Base-by-base conservation (phyloP, 2,329 filamentous ascomycete species). In the Pestalotiopsis sp. region DNA sequence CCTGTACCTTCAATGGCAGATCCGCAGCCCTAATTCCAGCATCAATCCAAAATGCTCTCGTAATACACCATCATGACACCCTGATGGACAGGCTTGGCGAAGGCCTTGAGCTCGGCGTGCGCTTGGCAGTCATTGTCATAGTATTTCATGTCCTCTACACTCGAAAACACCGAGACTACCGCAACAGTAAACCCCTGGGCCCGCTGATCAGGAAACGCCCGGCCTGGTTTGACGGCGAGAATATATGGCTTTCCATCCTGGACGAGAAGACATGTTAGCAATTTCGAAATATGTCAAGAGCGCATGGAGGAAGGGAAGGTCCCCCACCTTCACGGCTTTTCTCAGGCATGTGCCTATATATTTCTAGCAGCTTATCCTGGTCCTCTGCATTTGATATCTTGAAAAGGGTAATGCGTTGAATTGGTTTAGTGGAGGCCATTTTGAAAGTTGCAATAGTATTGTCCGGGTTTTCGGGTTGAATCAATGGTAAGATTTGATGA, bases 161-260 rank as follows among this genome's bases (percentile, higher is more conserved):
- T 84, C 11, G 81, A 80, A 71, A 89, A 89, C 2, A 81, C 81
- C 7, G 83, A 86, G 70, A 84, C 82, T 3, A 83, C 83, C 14
- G 82, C 79, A 64, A 89, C 66, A 20, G 83, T 88, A 77, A 81
- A 88, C 24, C 86, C 87, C 73, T 86, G 82, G 73, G 79, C 83
- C 24, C 86, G 82, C 2, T 82, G 78, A 68, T 88, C 85, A 17
- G 81, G 77, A 68, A 84, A 75, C 2, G 83, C 81, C 11, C 76
- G 74, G n/a, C 86, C 86, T 17, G 86, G 88, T 78, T 81, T 70
- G 71, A 88, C 81, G 67, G 83, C 83, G 59, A 89, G 78, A 71
- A 94, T 91, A 77, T 93, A 94, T 1, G 89, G 89, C 76, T 91
- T 89, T 69, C 89, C 90, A 73, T 92, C 86, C 91, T 93, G 65